These are phyloP conservation scores for Vigna mungo DNA, from an alignment of 306 rosid species.

Conservation along the genomic window DNA sequence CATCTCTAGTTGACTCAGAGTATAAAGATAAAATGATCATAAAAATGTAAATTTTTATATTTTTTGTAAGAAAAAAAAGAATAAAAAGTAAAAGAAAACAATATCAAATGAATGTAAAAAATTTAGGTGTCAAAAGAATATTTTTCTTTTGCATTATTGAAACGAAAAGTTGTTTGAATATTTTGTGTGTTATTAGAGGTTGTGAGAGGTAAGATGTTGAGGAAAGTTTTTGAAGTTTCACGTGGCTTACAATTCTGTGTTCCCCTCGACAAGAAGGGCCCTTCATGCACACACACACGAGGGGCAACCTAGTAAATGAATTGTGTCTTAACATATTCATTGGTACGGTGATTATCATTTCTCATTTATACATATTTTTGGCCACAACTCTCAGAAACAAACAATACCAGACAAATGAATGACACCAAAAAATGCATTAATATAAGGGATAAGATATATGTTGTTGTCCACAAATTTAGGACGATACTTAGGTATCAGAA, in stretches of 20 bases:
- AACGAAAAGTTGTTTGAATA: too few species aligned
- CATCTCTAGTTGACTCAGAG: too few species aligned
- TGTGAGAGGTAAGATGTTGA: too few species aligned
- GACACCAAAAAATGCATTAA: conserved; percentile 37
- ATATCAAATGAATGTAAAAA: too few species aligned
- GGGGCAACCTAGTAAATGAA: conserved; percentile 26
- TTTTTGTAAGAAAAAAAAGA: too few species aligned
- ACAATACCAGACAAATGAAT: conserved; percentile 32
- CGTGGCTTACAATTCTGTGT: background rate
- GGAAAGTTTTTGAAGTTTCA: background rate
- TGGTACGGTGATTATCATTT: background rate
- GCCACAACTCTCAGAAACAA: conserved; percentile 15
- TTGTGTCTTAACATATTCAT: background rate
- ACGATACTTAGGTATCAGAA: conserved; percentile 19
- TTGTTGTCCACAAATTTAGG: conserved; percentile 49
- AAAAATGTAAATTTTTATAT: too few species aligned
- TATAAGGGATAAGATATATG: conserved; percentile 45
- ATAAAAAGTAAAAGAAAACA: too few species aligned
- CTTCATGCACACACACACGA: background rate
- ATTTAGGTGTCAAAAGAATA: too few species aligned
- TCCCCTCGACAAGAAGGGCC: background rate
- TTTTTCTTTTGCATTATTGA: too few species aligned
- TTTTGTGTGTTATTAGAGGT: too few species aligned
- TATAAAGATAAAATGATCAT: too few species aligned
- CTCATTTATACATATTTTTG: conserved; percentile 3